phyloP scores from a whole-genome alignment of 495 filamentous ascomycete species.

The Penicillium taxi region DNA sequence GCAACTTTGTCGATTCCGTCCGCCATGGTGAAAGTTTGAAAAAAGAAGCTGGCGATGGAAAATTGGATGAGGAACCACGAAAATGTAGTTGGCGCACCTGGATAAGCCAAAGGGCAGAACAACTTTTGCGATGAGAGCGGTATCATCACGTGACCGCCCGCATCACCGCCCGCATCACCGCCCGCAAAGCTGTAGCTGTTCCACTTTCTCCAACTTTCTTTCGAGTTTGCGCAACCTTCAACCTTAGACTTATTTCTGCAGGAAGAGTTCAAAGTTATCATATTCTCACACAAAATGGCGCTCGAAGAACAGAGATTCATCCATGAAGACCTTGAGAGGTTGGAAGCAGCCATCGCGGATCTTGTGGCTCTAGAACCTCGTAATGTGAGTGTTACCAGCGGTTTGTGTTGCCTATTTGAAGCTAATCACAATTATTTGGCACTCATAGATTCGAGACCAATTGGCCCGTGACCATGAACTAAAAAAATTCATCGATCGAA shows the following conservation, averaged over 20 bases:
- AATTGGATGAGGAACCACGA: constrained; percentile 4
- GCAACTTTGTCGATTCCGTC: constrained; percentile 90
- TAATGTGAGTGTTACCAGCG: constrained; percentile 52
- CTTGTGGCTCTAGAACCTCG: constrained; percentile 79
- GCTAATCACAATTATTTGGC: constrained; percentile 20
- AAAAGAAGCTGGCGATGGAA: constrained; percentile 4
- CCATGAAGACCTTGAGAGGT: constrained; percentile 89
- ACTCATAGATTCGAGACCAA: constrained; percentile 68
- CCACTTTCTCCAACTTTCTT: constrained; percentile 8
- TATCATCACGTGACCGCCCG: constrained; percentile 29
- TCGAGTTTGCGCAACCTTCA: constrained; percentile 1
- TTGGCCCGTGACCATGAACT: constrained; percentile 87
- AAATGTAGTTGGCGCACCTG: background rate
- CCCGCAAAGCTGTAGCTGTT: constrained; percentile 30
- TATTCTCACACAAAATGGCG: constrained; percentile 49
- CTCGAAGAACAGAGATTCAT: constrained; percentile 87
- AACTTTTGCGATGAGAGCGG: constrained; percentile 25
- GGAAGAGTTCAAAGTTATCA: background rate
- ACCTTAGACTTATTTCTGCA: background rate
- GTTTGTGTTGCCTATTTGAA: background rate
- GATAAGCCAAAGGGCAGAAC: constrained; percentile 1
- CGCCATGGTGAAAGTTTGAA: constrained; percentile 54
- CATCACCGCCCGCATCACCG: too few relatives aligned
- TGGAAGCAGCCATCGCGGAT: constrained; percentile 90
- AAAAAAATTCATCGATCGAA: constrained; percentile 72